These are phyloP conservation scores for Eutrema heterophyllum DNA, from an alignment of 345 rosid genomes.

Conservation along the genomic window DNA sequence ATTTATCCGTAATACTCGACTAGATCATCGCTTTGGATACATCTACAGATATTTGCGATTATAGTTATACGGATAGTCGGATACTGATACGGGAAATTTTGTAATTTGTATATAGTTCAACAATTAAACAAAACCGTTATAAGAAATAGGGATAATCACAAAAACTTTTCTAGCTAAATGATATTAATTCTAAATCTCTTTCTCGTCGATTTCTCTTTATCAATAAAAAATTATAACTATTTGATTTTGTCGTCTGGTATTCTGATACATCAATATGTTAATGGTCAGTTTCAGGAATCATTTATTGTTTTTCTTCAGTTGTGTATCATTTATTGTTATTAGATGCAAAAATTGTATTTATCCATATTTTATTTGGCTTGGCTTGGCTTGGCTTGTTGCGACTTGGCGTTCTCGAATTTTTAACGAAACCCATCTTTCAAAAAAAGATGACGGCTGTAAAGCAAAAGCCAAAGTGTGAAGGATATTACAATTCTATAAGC, in stretches of 20 bases:
- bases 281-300: slow-evolving; percentile 29
- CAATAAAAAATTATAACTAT: slow-evolving; percentile 1
- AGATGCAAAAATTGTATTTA: background rate
- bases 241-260: slow-evolving; percentile 26
- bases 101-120: too few species aligned
- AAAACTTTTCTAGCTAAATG: too few species aligned
- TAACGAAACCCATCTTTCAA: too few species aligned
- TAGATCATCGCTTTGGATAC: background rate
- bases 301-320: slow-evolving; percentile 8
- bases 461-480: too few species aligned
- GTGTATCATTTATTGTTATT: background rate
- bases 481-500: background rate
- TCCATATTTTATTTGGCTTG: background rate
- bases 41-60: background rate
- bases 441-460: too few species aligned
- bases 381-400: background rate
- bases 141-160: too few species aligned
- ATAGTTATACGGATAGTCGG: background rate
- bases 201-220: background rate
- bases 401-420: slow-evolving; percentile 2
- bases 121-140: too few species aligned
- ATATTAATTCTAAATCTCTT: too few species aligned
- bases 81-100: background rate
- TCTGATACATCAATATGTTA: slow-evolving; percentile 26
- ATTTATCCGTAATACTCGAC: background rate